Evolutionary conservation across 352 stramenopile species (phyloP).

Genomic region (Pythium aristosporum): DNA sequence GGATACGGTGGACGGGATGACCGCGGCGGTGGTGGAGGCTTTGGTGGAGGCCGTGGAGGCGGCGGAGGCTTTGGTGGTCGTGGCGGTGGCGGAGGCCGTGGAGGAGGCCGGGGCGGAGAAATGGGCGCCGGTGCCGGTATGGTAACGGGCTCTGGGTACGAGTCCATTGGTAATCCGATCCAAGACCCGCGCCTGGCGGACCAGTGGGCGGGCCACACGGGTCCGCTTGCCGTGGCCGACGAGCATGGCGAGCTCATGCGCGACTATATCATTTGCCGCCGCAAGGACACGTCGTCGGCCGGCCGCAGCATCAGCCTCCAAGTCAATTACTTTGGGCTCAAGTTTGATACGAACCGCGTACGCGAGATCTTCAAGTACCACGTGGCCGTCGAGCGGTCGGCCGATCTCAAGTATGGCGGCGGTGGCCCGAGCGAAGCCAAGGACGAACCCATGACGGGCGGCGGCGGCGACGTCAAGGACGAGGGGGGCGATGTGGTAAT

Average conservation of each 20-base stretch:
- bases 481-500: slow-evolving; percentile 47
- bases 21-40: slow-evolving; percentile 18
- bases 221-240: slow-evolving; percentile 36
- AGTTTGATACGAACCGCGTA: slow-evolving; percentile 38
- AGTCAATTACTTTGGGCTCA: slow-evolving; percentile 69
- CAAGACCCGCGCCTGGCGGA: slow-evolving; percentile 54
- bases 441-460: slow-evolving; percentile 35
- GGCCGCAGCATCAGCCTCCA: slow-evolving; percentile 43
- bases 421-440: slow-evolving; percentile 31
- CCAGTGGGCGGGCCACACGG: slow-evolving; percentile 41
- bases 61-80: slow-evolving; percentile 32
- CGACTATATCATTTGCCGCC: slow-evolving; percentile 45
- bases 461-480: slow-evolving; percentile 32
- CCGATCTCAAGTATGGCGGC: slow-evolving; percentile 49
- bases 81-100: slow-evolving; percentile 33
- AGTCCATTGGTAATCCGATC: slow-evolving; percentile 45
- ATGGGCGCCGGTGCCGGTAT: slow-evolving; percentile 41
- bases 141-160: slow-evolving; percentile 48
- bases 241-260: slow-evolving; percentile 42
- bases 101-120: slow-evolving; percentile 30
- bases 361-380: slow-evolving; percentile 78
- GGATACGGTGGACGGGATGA: slow-evolving; percentile 25
- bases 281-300: slow-evolving; percentile 33
- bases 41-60: slow-evolving; percentile 16
- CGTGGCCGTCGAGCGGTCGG: slow-evolving; percentile 52